Percentiles rank a stretch among this genome's conserved stretches.
Evolutionary conservation across 1,284 basidiomycete species (phyloP).

Genomic region (Pterulicium gracile): DNA sequence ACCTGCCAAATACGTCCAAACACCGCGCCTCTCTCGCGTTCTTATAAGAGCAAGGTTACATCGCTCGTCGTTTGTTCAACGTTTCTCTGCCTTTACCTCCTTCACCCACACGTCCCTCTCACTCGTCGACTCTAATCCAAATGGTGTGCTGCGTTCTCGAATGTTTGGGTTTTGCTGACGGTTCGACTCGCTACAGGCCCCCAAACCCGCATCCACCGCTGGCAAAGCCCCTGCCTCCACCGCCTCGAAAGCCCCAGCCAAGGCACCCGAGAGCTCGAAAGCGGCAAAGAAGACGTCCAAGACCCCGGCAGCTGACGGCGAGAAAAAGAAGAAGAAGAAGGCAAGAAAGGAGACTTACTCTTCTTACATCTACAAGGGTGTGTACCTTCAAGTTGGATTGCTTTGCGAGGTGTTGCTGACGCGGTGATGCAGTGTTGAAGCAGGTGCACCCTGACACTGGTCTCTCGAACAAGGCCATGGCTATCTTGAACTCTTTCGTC

Average conservation of each 20-base stretch:
- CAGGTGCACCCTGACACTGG: slow-evolving; percentile 96
- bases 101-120: slow-evolving; percentile 10
- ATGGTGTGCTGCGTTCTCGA: not conserved
- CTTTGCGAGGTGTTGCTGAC: slow-evolving; percentile 4
- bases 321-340: slow-evolving; percentile 90
- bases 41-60: not conserved
- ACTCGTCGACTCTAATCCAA: not conserved
- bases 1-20: slow-evolving; percentile 12
- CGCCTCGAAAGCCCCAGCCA: slow-evolving; percentile 46
- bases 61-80: slow-evolving; percentile 1
- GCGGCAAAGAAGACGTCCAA: slow-evolving; percentile 79
- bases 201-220: slow-evolving; percentile 75
- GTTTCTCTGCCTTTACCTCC: slow-evolving; percentile 13
- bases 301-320: slow-evolving; percentile 49
- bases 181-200: slow-evolving; percentile 42
- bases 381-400: slow-evolving; percentile 14
- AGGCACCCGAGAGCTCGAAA: slow-evolving; percentile 57
- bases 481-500: slow-evolving; percentile 88
- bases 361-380: slow-evolving; percentile 91
- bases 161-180: not conserved
- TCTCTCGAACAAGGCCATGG: slow-evolving; percentile 97
- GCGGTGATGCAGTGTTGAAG: slow-evolving; percentile 51
- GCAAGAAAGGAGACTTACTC: slow-evolving; percentile 86
- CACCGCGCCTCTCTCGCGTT: slow-evolving; percentile 5
- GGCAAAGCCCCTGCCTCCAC: slow-evolving; percentile 78